Base-by-base conservation (phyloP, 129 eudicot species). In the Erigeron canadensis region DNA sequence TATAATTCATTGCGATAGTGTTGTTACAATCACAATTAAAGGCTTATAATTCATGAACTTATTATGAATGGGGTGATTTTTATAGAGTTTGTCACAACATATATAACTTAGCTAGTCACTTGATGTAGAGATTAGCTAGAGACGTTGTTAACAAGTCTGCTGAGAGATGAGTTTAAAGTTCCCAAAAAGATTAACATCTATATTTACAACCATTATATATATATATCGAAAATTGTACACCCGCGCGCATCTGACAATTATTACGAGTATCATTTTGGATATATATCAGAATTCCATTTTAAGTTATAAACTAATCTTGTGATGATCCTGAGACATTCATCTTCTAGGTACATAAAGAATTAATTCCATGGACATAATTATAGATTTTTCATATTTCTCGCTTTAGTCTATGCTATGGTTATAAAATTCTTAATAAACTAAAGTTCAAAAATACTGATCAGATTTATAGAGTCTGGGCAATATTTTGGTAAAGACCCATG, bases 401-500 rank as follows among this genome's bases (percentile, higher is more conserved):
- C 57, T 9, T 70, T 76, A 18, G 9, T 63, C 5, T 10, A 16
- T 66, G n/a, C n/a, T n/a, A 16, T 12, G 16, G 7, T 12, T 10
- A 34, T 73, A 48, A 5, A 70, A 70, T 41, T 13, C 7, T 22
- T 18, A 45, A 74, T n/a, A 65, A 57, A 68, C 64, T 63, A 72
- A 69, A 69, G 11, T 28, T 21, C 28, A 19, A 2, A 57, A 16
- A 77, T 43, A 63, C 23, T 42, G 42, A 54, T 75, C 54, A 63
- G 17, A 40, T 13, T 84, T 70, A 75, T 74, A 60, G 82, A 81
- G 75, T 68, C 75, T 85, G 84, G 37, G 80, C 67, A 53, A 87
- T 80, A 69, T 78, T 80, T 66, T 84, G 87, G 75, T 87, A 89
- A 57, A 85, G 87, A 44, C 92, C 96, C 78, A 93, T 86, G 79